Evolutionary conservation across 495 filamentous ascomycete species (phyloP), one percentile per base, ranked within the genome.

Genomic region (Neurospora sublineolata): DNA sequence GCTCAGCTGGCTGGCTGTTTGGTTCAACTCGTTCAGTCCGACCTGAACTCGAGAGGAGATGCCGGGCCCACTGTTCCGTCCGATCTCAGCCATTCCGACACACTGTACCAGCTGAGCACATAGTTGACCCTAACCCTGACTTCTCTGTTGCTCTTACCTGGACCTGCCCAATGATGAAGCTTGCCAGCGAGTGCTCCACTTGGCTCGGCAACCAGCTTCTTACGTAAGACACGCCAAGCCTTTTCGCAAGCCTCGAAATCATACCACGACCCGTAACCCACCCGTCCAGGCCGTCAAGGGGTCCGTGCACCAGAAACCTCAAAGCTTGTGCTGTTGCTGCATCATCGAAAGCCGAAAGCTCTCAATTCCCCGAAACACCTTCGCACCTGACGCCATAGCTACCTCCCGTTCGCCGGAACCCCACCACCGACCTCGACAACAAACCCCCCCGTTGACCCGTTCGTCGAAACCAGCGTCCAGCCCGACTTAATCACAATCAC

Each of bases 181-280:
- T 70, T 12, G 41, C 41, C 6, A 20, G 41, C 12, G 37, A 39
- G 11, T 39, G 38, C 38, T 39, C 38, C 40, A 10, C 42, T 46
- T 9, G 7, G 20, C 20, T 58, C 11, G 23, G 20, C 46, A 58
- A 58, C 23, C 42, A 37, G 8, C 37, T 39, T 38, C 70, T 75
- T 75, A 74, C 40, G 68, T 75, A 75, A 75, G 69, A 60, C 46
- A 33, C 18, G 72, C 72, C 72, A 64, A 73, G 67, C 60, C 46
- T 64, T 36, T 68, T 60, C 72, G 67, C 42, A 11, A n/a, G 64
- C 71, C 70, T 71, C 73, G 71, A 73, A 76, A 76, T 76, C 75
- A 69, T 75, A 76, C 75, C 70, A 76, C 52, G 16, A 64, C 52
- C 52, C 27, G 52, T 64, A 64, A 33, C 27, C 27, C 23, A 60